phyloP scores from a whole-genome alignment of 306 rosid species.

The Prunus salicina region DNA sequence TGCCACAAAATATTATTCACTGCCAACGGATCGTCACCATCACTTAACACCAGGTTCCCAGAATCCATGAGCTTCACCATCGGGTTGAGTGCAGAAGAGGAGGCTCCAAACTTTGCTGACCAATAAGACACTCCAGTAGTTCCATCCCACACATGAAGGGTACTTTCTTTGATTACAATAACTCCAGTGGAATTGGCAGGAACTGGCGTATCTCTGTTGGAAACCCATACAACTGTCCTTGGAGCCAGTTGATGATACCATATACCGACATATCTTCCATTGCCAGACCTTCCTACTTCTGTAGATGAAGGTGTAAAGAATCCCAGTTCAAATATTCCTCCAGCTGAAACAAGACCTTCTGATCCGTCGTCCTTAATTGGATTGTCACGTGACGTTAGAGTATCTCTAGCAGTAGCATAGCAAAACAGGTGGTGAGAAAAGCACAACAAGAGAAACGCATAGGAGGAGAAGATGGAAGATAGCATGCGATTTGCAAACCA shows the following conservation, averaged over 20 bases:
- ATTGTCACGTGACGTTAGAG: background rate
- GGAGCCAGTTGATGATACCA: conserved; percentile 23
- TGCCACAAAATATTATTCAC: conserved; percentile 27
- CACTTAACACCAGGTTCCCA: conserved; percentile 35
- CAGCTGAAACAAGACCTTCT: conserved; percentile 32
- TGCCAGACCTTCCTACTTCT: background rate
- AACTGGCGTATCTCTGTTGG: conserved; percentile 26
- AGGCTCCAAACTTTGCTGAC: background rate
- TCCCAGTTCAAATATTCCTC: conserved; percentile 29
- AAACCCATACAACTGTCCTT: conserved; percentile 44
- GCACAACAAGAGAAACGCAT: background rate
- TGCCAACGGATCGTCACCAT: background rate
- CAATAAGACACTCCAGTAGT: background rate
- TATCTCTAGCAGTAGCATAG: conserved; percentile 23
- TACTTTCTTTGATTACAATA: conserved; percentile 24
- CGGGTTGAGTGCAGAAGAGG: background rate
- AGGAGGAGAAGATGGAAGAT: background rate
- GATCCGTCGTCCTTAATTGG: background rate
- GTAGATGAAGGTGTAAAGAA: conserved; percentile 24
- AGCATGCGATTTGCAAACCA: background rate
- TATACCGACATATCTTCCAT: conserved; percentile 38
- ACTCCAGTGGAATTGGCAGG: background rate
- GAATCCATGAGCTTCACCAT: conserved; percentile 32
- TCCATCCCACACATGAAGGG: conserved; percentile 7
- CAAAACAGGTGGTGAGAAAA: conserved; percentile 1